Conservation (phyloP, 352 stramenopile genomes). For the Globisporangium okanoganense region DNA sequence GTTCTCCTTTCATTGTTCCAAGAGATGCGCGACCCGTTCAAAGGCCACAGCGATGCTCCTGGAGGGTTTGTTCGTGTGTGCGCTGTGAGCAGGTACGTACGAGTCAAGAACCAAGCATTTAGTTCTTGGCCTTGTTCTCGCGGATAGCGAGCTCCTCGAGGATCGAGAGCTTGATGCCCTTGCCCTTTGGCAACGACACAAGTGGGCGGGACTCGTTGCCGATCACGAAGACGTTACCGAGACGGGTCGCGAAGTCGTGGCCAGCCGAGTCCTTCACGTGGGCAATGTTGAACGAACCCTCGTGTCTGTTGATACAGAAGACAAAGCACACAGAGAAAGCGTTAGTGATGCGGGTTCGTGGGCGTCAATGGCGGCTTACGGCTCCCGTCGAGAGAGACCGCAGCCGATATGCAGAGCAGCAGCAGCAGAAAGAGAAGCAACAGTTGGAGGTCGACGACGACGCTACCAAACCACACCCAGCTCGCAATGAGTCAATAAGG, state of each 20-base stretch:
- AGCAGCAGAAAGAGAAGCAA: slow-evolving; percentile 2
- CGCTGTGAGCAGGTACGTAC: too few relatives aligned
- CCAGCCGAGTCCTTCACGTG: slow-evolving; percentile 98
- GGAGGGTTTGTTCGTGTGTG: neutral
- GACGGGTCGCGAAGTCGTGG: slow-evolving; percentile 96
- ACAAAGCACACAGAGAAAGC: slow-evolving; percentile 19
- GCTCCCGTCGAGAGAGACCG: neutral
- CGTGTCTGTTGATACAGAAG: slow-evolving; percentile 80
- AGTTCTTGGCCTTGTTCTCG: slow-evolving; percentile 76
- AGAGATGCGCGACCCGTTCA: slow-evolving; percentile 12
- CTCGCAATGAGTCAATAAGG: slow-evolving; percentile 84
- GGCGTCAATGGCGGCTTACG: neutral
- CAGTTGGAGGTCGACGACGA: slow-evolving; percentile 8
- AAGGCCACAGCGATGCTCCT: slow-evolving; percentile 10
- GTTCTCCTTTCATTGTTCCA: slow-evolving; percentile 9
- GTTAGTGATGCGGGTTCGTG: neutral
- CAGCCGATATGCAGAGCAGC: neutral
- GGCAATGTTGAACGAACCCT: slow-evolving; percentile 99
- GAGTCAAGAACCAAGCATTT: slow-evolving; percentile 16
- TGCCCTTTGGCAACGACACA: slow-evolving; percentile 97
- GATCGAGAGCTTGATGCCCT: slow-evolving; percentile 99
- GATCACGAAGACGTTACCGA: slow-evolving; percentile 98
- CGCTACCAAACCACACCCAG: slow-evolving; percentile 76
- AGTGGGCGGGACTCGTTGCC: slow-evolving; percentile 90
- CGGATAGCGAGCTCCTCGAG: slow-evolving; percentile 91